Evolutionary conservation across 345 rosid species (phyloP).

Genomic region (Leavenworthia alabamica): DNA sequence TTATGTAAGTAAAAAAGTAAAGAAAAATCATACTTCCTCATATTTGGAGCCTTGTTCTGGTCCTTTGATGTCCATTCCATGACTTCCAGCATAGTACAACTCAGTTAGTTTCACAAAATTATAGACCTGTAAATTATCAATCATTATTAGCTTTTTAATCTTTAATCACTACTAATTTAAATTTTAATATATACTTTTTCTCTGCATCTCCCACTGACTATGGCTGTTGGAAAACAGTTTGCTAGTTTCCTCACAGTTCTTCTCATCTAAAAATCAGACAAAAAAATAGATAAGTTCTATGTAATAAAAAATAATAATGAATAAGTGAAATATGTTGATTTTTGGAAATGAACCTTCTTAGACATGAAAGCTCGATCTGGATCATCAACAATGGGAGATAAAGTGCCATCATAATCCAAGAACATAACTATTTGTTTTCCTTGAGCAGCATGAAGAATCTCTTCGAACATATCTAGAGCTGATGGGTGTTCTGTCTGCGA

Average conservation of each 20-base stretch:
- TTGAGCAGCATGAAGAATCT: constrained; percentile 49
- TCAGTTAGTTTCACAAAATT: constrained; percentile 69
- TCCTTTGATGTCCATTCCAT: constrained; percentile 97
- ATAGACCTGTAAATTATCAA: constrained; percentile 28
- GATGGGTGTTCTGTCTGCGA: constrained; percentile 81
- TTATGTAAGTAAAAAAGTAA: constrained; percentile 32
- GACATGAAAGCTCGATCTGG: constrained; percentile 93
- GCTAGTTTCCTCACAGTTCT: constrained; percentile 66
- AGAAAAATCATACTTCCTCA: constrained; percentile 25
- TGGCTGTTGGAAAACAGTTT: constrained; percentile 78
- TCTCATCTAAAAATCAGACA: constrained; percentile 56
- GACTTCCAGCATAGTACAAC: constrained; percentile 94
- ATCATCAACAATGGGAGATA: constrained; percentile 88
- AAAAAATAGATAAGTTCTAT: neutral
- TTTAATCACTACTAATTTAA: neutral
- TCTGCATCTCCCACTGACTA: constrained; percentile 87
- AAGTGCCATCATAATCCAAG: constrained; percentile 90
- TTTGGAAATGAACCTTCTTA: constrained; percentile 40
- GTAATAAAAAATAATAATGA: too few relatives aligned
- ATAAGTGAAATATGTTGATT: neutral
- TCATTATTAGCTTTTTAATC: neutral
- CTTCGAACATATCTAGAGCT: constrained; percentile 69
- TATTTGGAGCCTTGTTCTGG: constrained; percentile 48
- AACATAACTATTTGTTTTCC: constrained; percentile 92
- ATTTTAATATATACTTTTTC: constrained; percentile 63